Evolutionary conservation across 1,284 basidiomycete species (phyloP), one percentile per base, ranked within the genome.

Genomic region (Irpex sp.): DNA sequence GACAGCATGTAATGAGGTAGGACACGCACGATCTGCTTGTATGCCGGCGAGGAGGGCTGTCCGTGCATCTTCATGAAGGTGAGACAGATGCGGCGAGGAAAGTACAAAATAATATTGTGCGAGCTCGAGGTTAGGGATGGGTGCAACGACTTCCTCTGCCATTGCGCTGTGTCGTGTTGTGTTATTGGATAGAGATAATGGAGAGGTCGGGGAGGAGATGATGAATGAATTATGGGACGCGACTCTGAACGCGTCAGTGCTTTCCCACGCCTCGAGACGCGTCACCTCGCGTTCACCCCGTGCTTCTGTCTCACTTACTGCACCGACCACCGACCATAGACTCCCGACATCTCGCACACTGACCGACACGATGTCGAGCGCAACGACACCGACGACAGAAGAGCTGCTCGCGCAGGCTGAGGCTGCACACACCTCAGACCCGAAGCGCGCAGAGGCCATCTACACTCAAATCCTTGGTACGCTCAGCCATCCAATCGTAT

Each of bases 61-160:
- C 54, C 83, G 81, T 8, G 93, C 88, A 62, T 85, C 77, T 14
- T 86, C 81, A 67, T 93, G 91, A 5, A 90, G 78, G 56, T 84
- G 78, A 0, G 77, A 73, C 42, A 94, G 78, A 2, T 80, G 77
- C 0, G 85, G 78, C 23, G 84, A 85, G 7, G 84, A 83, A 5
- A 96, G 80, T 23, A 86, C 82, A 69, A 92, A 96, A 28, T 90
- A 78, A 69, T 88, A 83, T 69, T 94, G 90, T 1, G 93, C 82
- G 21, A 95, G 82, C 19, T 81, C 78, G 61, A 95, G 85, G 72
- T 96, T 94, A 12, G 94, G 94, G 66, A 91, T 90, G 0, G 93
- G 92, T 36, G 92, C 81, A 2, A 93, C 85, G 28, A 86, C 78
- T 67, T 96, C 93, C 76, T 94, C 92, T 58, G 91, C 83, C 93